phyloP scores from a whole-genome alignment of 305 asterid species.

The Fraxinus sp. region DNA sequence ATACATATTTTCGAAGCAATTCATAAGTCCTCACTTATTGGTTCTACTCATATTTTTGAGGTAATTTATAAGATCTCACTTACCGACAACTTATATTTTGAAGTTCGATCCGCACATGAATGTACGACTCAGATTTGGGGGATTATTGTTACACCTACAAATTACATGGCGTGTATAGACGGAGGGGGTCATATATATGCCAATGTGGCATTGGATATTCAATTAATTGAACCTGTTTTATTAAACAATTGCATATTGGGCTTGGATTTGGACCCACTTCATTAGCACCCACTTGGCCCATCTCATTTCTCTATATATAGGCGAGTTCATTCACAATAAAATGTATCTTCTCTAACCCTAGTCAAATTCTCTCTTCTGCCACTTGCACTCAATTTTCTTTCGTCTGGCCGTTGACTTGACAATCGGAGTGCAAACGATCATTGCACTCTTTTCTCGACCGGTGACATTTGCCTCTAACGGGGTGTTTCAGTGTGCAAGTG shows the following conservation, averaged over 20 bases:
- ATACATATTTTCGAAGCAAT: neutral
- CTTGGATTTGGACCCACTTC: neutral
- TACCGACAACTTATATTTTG: neutral
- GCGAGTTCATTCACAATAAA: neutral
- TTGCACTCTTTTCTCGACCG: too few species aligned
- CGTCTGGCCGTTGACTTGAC: neutral
- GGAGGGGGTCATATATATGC: too few species aligned
- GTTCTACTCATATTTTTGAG: neutral
- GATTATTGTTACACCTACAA: too few species aligned
- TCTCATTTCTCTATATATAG: neutral
- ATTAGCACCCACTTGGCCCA: neutral
- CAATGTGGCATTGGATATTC: too few species aligned
- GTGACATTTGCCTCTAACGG: neutral
- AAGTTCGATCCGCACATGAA: neutral
- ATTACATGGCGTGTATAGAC: too few species aligned
- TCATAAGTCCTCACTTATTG: too few species aligned
- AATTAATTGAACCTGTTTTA: too few species aligned
- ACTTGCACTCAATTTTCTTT: neutral
- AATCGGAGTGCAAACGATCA: too few species aligned
- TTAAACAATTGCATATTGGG: neutral
- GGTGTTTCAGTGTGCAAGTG: neutral
- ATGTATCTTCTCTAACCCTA: neutral
- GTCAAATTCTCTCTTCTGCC: neutral
- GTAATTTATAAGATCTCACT: neutral
- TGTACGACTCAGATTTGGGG: neutral